Conservation (phyloP, 1,284 basidiomycete genomes). For the Leccinum fuscescens region DNA sequence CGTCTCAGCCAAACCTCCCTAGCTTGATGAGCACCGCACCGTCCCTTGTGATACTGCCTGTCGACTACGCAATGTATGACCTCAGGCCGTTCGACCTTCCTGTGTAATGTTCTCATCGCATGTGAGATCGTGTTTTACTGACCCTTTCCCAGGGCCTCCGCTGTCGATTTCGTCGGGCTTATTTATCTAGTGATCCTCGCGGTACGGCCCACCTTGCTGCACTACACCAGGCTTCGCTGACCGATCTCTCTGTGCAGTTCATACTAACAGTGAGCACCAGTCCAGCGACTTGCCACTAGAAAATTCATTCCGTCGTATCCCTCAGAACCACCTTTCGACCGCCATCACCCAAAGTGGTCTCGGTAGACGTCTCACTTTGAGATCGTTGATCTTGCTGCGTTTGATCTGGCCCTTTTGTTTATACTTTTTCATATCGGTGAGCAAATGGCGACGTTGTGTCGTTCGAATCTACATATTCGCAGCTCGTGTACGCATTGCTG, state of each 20-base stretch:
- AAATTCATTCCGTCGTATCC: background rate
- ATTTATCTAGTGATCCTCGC: slow-evolving; percentile 72
- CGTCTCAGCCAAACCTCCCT: slow-evolving; percentile 30
- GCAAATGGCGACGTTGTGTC: slow-evolving; percentile 13
- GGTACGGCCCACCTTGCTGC: slow-evolving; percentile 34
- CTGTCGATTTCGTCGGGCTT: slow-evolving; percentile 71
- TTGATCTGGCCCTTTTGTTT: slow-evolving; percentile 50
- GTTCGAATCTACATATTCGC: slow-evolving; percentile 1
- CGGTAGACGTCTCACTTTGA: slow-evolving; percentile 47
- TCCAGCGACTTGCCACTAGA: slow-evolving; percentile 9
- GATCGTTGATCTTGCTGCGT: slow-evolving; percentile 57
- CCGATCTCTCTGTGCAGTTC: slow-evolving; percentile 31
- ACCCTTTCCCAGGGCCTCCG: slow-evolving; percentile 53
- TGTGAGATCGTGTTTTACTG: background rate
- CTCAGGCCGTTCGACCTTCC: slow-evolving; percentile 66
- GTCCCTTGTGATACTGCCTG: slow-evolving; percentile 49
- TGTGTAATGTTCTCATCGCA: slow-evolving; percentile 39
- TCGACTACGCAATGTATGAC: slow-evolving; percentile 55
- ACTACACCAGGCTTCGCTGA: slow-evolving; percentile 27
- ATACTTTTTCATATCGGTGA: slow-evolving; percentile 63
- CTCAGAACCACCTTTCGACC: slow-evolving; percentile 30
- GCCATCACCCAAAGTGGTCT: slow-evolving; percentile 45
- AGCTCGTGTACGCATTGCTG: slow-evolving; percentile 60
- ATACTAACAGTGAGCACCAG: slow-evolving; percentile 39
- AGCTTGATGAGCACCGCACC: slow-evolving; percentile 54